Conservation (phyloP, 192 early-diverging fungal genomes). For the Backusella tarrabulga region DNA sequence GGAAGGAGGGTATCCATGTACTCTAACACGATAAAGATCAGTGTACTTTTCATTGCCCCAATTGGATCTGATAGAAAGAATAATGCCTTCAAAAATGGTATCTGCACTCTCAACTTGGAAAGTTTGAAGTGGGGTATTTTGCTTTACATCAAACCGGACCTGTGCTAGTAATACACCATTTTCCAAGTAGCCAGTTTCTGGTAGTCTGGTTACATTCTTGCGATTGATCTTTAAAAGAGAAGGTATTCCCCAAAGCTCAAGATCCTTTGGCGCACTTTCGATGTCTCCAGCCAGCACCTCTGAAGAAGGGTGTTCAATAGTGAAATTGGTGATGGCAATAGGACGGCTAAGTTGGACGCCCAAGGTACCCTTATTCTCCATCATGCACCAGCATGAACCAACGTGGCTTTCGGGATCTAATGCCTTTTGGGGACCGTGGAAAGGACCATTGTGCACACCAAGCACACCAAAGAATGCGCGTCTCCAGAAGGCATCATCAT, state of each 20-base stretch:
- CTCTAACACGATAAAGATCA: slow-evolving; percentile 73
- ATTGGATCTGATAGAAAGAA: slow-evolving; percentile 63
- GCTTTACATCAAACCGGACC: slow-evolving; percentile 48
- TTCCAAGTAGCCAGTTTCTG: not conserved
- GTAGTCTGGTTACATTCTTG: not conserved
- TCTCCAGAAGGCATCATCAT: slow-evolving; percentile 30
- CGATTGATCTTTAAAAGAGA: not conserved
- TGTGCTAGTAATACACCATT: slow-evolving; percentile 9
- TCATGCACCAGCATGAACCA: slow-evolving; percentile 79
- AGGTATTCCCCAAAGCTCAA: slow-evolving; percentile 62
- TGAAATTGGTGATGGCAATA: slow-evolving; percentile 59
- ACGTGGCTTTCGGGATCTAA: slow-evolving; percentile 48
- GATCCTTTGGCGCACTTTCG: slow-evolving; percentile 58
- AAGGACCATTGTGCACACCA: slow-evolving; percentile 35
- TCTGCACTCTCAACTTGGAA: slow-evolving; percentile 23
- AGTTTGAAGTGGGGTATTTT: slow-evolving; percentile 43
- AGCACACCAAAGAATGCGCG: slow-evolving; percentile 28
- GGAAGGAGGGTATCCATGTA: slow-evolving; percentile 48
- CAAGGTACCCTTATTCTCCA: slow-evolving; percentile 57
- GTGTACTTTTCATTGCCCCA: slow-evolving; percentile 73
- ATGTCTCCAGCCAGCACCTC: slow-evolving; percentile 51
- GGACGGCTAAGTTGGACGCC: slow-evolving; percentile 57
- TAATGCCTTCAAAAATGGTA: slow-evolving; percentile 43
- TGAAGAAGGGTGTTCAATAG: slow-evolving; percentile 66
- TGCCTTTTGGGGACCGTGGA: slow-evolving; percentile 37